Conservation (phyloP, 2,329 filamentous ascomycete species). For the Fusarium tuaranense region DNA sequence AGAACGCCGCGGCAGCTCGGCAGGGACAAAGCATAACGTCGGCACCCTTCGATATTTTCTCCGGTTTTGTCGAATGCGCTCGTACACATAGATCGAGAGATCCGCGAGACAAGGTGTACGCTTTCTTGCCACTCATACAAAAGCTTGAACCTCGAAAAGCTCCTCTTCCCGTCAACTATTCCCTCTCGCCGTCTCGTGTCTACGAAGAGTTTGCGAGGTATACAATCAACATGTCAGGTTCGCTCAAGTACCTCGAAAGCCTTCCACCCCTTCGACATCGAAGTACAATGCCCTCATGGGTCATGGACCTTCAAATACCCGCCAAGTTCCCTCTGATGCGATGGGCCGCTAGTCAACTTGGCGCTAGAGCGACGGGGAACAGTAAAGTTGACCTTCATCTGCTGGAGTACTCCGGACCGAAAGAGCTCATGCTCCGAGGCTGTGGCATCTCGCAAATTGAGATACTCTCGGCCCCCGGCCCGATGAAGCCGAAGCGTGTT, state of each 20-base stretch:
- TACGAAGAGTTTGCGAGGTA: slow-evolving; percentile 27
- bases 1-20: slow-evolving; percentile 17
- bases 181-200: slow-evolving; percentile 15
- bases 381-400: slow-evolving; percentile 24
- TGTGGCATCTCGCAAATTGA: slow-evolving; percentile 11
- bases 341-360: slow-evolving; percentile 26
- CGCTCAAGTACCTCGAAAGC: slow-evolving; percentile 27
- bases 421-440: slow-evolving; percentile 14
- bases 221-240: slow-evolving; percentile 16
- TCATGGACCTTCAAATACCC: slow-evolving; percentile 29
- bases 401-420: slow-evolving; percentile 3
- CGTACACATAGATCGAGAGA: slow-evolving; percentile 26
- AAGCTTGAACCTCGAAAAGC: slow-evolving; percentile 18
- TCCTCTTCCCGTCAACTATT: slow-evolving; percentile 23
- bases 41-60: slow-evolving; percentile 22
- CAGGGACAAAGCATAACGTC: slow-evolving; percentile 13
- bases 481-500: slow-evolving; percentile 6
- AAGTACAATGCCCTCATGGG: slow-evolving; percentile 25
- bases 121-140: slow-evolving; percentile 27
- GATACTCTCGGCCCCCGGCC: slow-evolving; percentile 10
- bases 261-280: slow-evolving; percentile 11
- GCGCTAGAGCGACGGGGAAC: slow-evolving; percentile 9
- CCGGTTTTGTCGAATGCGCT: slow-evolving; percentile 27
- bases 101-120: slow-evolving; percentile 27
- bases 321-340: slow-evolving; percentile 24